Base-by-base conservation (phyloP, 345 rosid genomes). In the Schrenkiella parvula region DNA sequence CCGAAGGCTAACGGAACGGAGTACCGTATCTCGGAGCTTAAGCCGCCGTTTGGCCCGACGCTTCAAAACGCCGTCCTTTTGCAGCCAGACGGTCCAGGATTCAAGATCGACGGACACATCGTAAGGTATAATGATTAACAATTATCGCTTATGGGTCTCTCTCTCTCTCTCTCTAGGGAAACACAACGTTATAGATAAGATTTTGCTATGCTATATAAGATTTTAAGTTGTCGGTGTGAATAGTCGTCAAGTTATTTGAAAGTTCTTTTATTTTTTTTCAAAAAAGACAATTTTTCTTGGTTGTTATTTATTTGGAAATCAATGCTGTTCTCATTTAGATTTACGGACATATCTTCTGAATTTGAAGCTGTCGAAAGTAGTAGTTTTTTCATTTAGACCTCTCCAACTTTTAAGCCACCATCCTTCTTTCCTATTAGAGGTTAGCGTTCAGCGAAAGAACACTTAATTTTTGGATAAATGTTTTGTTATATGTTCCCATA, bases 1-100 rank as follows among this genome's bases (percentile, higher is more conserved):
- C 95, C 95, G 5, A 89, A 87, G 76, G 76, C 89, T 17, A 79
- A 78, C 25, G 95, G 91, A 29, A 88, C 89, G 1, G 91, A 91
- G 77, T 91, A 81, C 22, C 80, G 87, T 25, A 0, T 50, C 47
- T 68, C 73, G 4, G 44, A 68, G 22, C 79, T 75, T 61, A 61
- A 29, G 1, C 71, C 54, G 17, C 78, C 70, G 22, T 43, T 42
- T 6, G 68, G 70, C 3, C 79, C 80, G 64, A 55, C 71, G 12
- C 84, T 76, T 8, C 21, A 73, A 4, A 80, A 82, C 35, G 87
- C 89, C 35, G 83, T 87, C 6, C 44, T 82, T 1, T 79, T 80
- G 67, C 91, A 86, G 64, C 89, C 91, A 6, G 44, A 78, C 22
- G 89, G 91, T 32, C 89, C 84, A 1, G 86, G 88, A 47, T 86